Base-by-base conservation (phyloP, 805 yeast species). In the Blastobotrys americana region DNA sequence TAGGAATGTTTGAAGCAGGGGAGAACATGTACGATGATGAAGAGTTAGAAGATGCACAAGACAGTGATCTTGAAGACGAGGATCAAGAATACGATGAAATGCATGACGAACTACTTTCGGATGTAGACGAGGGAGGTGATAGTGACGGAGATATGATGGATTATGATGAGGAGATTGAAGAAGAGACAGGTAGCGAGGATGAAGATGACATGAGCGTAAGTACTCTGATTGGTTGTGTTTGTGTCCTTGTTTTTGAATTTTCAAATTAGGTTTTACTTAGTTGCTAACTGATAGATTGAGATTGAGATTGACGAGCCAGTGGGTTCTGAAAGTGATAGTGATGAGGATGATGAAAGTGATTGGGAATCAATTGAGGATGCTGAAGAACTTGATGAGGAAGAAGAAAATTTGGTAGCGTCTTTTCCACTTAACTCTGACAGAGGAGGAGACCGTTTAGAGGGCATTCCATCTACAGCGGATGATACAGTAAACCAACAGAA, bases 1-100 rank as follows among this genome's bases (percentile, higher is more conserved):
- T 90, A 34, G 97, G 96, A 1, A 89, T 90, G 94, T 90, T 83
- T 59, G 97, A 90, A 55, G 80, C 84, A 34, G 84, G 74, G 27
- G 93, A 82, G 42, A 73, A 76, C 28, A 82, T 78, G 50, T 83
- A 79, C 27, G 82, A 76, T 9, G 77, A 69, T n/a, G 76, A 69
- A 19, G 78, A 72, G 34, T 73, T 69, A 20, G 76, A 71, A 20
- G 79, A 70, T 3, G 69, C 67, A 16, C 51, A 48, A 17, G 23
- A 57, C 59, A 49, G 63, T 53, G 48, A 63, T 46, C 57, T 56
- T 20, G 56, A 50, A 2, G 57, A 55, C n/a, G 49, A 50, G 5
- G 51, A 44, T 13, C 55, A 36, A 10, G 46, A 43, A 20, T 49
- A 55, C 35, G 41, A 52, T 39, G 46, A 41, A 42, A 54, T 55